These are phyloP conservation scores for Sonneratia caseolaris DNA, from an alignment of 345 rosid species.

Conservation along the genomic window DNA sequence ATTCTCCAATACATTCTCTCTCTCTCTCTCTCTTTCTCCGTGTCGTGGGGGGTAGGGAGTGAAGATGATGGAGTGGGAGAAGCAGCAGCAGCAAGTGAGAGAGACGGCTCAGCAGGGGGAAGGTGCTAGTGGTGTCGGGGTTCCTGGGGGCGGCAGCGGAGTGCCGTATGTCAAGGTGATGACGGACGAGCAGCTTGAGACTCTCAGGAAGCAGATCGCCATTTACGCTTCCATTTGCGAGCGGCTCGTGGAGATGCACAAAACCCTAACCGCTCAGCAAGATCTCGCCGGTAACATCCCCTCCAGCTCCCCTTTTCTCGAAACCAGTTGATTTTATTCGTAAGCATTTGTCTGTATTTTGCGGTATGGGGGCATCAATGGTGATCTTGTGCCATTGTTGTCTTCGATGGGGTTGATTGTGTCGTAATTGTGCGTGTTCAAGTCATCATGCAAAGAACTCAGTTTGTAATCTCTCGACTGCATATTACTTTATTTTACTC, in stretches of 20 bases:
- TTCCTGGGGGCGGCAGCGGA: conserved; percentile 16
- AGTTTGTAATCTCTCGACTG: too few species aligned
- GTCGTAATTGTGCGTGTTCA: not conserved
- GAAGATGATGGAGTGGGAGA: conserved; percentile 18
- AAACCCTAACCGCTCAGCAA: conserved; percentile 77
- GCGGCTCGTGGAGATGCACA: conserved; percentile 95
- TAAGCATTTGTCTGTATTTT: too few species aligned
- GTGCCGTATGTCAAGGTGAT: conserved; percentile 80
- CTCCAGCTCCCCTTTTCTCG: not conserved
- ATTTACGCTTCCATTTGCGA: conserved; percentile 90
- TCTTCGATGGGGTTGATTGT: not conserved
- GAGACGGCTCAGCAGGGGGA: not conserved
- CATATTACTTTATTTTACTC: not conserved
- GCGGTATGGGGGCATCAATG: not conserved
- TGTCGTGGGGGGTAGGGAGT: not conserved
- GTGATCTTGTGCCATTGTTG: not conserved
- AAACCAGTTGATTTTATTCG: too few species aligned
- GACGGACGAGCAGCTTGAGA: conserved; percentile 96
- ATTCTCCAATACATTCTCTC: not conserved
- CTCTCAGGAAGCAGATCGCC: conserved; percentile 88
- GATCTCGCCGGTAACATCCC: conserved; percentile 61
- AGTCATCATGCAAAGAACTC: not conserved
- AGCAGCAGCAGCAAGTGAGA: conserved; percentile 6
- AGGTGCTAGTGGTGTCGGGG: conserved; percentile 13
- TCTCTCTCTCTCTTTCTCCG: not conserved